A percentile compares a stretch with the other conserved stretches of the same genome.
These are phyloP conservation scores for Phaffia rhodozyma DNA, from an alignment of 1,284 basidiomycete species.

Conservation along the genomic window DNA sequence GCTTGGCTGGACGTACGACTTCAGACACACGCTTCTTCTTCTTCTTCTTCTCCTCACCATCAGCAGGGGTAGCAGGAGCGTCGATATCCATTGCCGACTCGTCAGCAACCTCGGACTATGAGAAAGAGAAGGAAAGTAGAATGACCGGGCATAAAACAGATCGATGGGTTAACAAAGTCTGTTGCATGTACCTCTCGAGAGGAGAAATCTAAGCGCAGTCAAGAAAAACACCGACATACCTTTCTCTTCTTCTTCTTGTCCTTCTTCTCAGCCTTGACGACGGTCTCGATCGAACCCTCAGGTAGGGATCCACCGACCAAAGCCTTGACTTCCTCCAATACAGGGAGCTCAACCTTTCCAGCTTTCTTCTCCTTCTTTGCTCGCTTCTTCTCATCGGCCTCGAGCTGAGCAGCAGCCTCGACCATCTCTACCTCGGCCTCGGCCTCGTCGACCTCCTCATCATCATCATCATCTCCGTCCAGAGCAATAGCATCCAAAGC, in stretches of 20 bases:
- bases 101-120: not conserved
- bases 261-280: conserved; percentile 28
- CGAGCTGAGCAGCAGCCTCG: conserved; percentile 36
- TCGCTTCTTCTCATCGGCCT: conserved; percentile 32
- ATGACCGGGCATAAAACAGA: not conserved
- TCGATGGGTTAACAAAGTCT: not conserved
- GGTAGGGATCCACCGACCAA: conserved; percentile 10
- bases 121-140: not conserved
- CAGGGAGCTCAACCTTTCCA: conserved; percentile 40
- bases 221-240: too few relatives aligned
- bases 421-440: conserved; percentile 45
- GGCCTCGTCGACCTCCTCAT: conserved; percentile 46
- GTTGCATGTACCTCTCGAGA: not conserved
- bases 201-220: not conserved
- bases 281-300: conserved; percentile 7
- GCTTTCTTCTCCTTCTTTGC: conserved; percentile 47
- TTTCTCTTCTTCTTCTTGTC: too few relatives aligned
- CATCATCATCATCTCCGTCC: conserved; percentile 55
- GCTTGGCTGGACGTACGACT: not conserved
- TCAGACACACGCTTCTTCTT: not conserved
- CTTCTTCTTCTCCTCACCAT: not conserved
- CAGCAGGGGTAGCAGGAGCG: conserved; percentile 36
- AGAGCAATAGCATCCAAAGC: conserved; percentile 64
- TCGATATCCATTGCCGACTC: conserved; percentile 34
- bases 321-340: conserved; percentile 16